Conservation (phyloP, 179 eudicot genomes). For the Nepenthes alata region DNA sequence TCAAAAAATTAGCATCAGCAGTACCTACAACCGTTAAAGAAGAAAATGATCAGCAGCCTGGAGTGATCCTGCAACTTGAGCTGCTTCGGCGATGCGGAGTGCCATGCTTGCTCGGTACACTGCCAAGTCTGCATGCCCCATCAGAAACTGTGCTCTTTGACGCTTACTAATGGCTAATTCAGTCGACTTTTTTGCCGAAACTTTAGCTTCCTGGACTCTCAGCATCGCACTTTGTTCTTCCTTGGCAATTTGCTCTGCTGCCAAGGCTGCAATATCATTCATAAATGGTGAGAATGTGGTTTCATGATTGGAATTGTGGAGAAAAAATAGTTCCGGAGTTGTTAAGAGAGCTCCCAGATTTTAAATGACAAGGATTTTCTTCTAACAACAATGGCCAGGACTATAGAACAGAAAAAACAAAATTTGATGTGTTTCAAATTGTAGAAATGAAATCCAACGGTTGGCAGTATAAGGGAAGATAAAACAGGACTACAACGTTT, state of each 20-base stretch:
- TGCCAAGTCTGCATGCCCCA: constrained; percentile 73
- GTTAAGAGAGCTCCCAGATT: too few species aligned
- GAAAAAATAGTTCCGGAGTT: too few species aligned
- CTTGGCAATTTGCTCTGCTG: constrained; percentile 25
- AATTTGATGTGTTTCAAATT: too few species aligned
- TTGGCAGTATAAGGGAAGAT: too few species aligned
- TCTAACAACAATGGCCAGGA: too few species aligned
- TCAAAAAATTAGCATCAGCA: constrained; percentile 21
- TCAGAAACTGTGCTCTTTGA: constrained; percentile 54
- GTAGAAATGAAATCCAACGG: too few species aligned
- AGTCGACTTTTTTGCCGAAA: constrained; percentile 36
- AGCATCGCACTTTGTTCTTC: constrained; percentile 36
- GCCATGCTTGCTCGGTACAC: constrained; percentile 76
- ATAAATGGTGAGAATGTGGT: neutral
- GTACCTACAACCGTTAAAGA: constrained; percentile 7
- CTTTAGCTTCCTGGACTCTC: constrained; percentile 48
- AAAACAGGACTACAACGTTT: neutral
- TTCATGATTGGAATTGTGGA: too few species aligned
- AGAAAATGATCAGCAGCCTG: constrained; percentile 27
- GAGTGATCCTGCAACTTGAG: constrained; percentile 20
- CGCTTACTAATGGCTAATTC: constrained; percentile 54
- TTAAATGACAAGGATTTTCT: too few species aligned
- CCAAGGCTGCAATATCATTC: constrained; percentile 28
- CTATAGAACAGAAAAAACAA: too few species aligned
- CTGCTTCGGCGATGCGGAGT: constrained; percentile 62